Evolutionary conservation across 2,329 filamentous ascomycete genomes (phyloP), one percentile per base, ranked within the genome.

Genomic region (Calonectria crousiana): DNA sequence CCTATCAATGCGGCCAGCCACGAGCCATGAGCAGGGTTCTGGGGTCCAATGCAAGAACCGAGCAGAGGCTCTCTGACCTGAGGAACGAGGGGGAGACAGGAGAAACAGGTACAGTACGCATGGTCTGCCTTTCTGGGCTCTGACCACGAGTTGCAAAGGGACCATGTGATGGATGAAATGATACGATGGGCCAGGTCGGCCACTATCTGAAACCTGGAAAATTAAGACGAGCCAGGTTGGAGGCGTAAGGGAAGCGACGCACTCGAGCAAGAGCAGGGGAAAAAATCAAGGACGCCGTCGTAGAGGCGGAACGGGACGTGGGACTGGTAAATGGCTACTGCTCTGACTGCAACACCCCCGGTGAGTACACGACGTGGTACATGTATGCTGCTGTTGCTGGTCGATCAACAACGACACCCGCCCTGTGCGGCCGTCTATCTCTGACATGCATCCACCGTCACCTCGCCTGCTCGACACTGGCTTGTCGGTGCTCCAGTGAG

Each of bases 1-100:
- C 77, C 78, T 80, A 78, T 79, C 73, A 75, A 16, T 74, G 60
- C n/a, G 41, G n/a, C 26, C 52, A 67, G 64, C 62, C 26, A 49
- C 62, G 60, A 67, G 36, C 62, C 28, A 23, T 36, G 47, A 68
- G 72, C 76, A 74, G 68, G 72, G 75, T 53, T 64, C 73, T 36
- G 34, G 70, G 78, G 67, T 78, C 56, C 71, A 76, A 72, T 73
- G 56, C 72, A 67, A 73, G 49, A 74, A 65, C 67, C 26, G 23
- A 69, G 36, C 51, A 74, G 71, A 38, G 62, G 64, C 62, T 74
- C 47, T 58, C 28, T 41, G 60, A 56, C 53, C 70, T 66, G 70
- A 68, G 30, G 68, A 56, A 72, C 30, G 26, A 44, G 60, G 60
- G 51, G 60, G 60, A 65, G 60, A 64, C 26, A 4, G 49, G 44